Base-by-base conservation (phyloP, 208 protist species). In the Acanthamoeba sp. region DNA sequence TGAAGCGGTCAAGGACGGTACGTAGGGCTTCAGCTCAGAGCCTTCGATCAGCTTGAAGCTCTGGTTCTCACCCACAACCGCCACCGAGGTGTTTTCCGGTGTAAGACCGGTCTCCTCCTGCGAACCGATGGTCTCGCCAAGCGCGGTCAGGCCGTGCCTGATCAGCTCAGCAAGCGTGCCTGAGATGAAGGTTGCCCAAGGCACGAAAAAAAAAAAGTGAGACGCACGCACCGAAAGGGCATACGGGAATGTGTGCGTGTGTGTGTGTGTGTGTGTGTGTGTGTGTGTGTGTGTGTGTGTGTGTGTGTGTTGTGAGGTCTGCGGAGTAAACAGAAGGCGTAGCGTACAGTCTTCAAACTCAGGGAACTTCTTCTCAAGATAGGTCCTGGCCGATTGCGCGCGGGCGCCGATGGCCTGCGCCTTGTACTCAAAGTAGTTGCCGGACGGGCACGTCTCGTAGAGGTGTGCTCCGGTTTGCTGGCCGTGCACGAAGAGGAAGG, bases 331-430 rank as follows among this genome's bases (percentile, higher is more conserved):
- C n/a, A n/a, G n/a, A n/a, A n/a, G n/a, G n/a, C n/a, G n/a, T n/a
- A 24, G 27, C 78, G 50, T 64, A 95, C 98, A 97, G 57, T 98
- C 95, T 32, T 95, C 94, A 94, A 99, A 99, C 62, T 87, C 87
- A 50, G 98, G 96, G 95, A 99, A 99, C 96, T 99, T 96, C 94
- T 98, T 99, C 96, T 99, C 99, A n/a, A 99, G 97, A 95, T 99
- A 99, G 16, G 99, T 99, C 62, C 98, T 98, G 24, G 99, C 98
- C 1, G 98, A 98, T 97, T 99, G 99, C 14, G 99, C 99, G 93
- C 99, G 98, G n/a, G 99, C 98, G 42, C 99, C 99, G 97, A 99
- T 99, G 24, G 99, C 99, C 66, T 99, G 98, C 36, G 99, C 98
- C 95, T 99, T 99, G 97, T 99, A 99, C 92, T 99, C 98, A 96